Percentiles rank a stretch among this genome's conserved stretches.
These are phyloP conservation scores for Camelina laxa DNA, from an alignment of 345 rosid species.

Conservation along the genomic window DNA sequence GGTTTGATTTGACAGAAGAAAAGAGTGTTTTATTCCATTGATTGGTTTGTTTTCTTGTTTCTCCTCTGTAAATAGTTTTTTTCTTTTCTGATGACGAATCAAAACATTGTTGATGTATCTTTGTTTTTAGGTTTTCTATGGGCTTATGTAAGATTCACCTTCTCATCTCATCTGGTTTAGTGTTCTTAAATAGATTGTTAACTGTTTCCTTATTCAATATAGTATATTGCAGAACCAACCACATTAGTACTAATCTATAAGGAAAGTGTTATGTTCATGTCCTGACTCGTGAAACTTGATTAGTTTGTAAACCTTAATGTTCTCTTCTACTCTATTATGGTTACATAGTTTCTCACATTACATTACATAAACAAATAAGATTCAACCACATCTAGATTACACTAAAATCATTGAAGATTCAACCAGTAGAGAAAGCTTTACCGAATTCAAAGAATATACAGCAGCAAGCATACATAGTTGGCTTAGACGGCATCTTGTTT, in stretches of 20 bases:
- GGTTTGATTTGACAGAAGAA: conserved; percentile 18
- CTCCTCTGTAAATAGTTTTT: conserved; percentile 30
- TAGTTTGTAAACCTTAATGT: neutral
- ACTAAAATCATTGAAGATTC: neutral
- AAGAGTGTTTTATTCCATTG: conserved; percentile 33
- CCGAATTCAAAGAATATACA: conserved; percentile 18
- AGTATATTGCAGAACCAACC: neutral
- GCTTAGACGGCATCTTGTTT: conserved; percentile 40
- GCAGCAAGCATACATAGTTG: neutral
- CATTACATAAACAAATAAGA: conserved; percentile 25
- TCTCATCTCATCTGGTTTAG: conserved; percentile 6
- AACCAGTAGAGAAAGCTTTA: conserved; percentile 20
- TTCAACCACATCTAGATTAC: conserved; percentile 15
- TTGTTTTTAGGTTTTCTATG: conserved; percentile 8
- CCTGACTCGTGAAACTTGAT: neutral
- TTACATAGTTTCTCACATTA: conserved; percentile 18
- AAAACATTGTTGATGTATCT: conserved; percentile 27
- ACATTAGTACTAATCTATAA: neutral
- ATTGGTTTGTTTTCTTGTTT: conserved; percentile 35
- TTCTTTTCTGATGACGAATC: conserved; percentile 18
- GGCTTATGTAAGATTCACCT: conserved; percentile 33
- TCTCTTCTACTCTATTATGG: conserved; percentile 9
- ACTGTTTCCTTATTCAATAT: conserved; percentile 13
- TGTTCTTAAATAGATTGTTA: conserved; percentile 25
- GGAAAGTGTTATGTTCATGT: conserved; percentile 2